Percentiles rank a stretch among this genome's conserved stretches.
These are phyloP conservation scores for Lablab purpureus DNA, from an alignment of 306 rosid genomes.

Conservation along the genomic window DNA sequence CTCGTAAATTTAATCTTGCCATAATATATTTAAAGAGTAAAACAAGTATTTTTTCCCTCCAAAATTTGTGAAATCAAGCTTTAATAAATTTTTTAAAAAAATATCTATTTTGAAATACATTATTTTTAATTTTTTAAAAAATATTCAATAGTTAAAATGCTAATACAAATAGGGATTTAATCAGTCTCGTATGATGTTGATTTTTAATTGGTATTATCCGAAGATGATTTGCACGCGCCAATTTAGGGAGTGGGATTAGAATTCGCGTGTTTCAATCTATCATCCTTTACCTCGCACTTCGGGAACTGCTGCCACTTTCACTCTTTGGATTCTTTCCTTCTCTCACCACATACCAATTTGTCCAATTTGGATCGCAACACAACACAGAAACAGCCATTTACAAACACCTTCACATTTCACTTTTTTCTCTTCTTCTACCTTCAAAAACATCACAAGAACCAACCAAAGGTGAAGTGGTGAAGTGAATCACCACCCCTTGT, in stretches of 20 bases:
- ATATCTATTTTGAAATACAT: too few relatives aligned
- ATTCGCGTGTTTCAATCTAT: conserved; percentile 43
- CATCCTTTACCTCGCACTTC: conserved; percentile 48
- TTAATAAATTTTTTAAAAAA: too few relatives aligned
- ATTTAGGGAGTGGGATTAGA: conserved; percentile 43
- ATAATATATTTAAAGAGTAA: too few relatives aligned
- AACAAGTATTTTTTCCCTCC: too few relatives aligned
- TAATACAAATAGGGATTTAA: too few relatives aligned
- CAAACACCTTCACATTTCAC: conserved; percentile 48
- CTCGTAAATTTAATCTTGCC: too few relatives aligned
- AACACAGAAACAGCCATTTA: neutral
- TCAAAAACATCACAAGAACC: neutral
- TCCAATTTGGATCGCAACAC: conserved; percentile 12
- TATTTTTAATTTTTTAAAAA: too few relatives aligned
- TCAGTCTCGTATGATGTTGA: neutral
- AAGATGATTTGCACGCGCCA: conserved; percentile 50
- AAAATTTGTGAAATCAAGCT: too few relatives aligned
- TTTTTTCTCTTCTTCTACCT: conserved; percentile 40
- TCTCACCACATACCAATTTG: conserved; percentile 36
- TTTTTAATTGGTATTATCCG: neutral
- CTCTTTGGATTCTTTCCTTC: conserved; percentile 57
- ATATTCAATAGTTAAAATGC: too few relatives aligned
- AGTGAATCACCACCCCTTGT: conserved; percentile 29
- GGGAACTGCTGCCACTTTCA: conserved; percentile 54
- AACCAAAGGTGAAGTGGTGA: conserved; percentile 28